phyloP scores from a whole-genome alignment of 129 eudicot genomes.

The Lactuca sativa region DNA sequence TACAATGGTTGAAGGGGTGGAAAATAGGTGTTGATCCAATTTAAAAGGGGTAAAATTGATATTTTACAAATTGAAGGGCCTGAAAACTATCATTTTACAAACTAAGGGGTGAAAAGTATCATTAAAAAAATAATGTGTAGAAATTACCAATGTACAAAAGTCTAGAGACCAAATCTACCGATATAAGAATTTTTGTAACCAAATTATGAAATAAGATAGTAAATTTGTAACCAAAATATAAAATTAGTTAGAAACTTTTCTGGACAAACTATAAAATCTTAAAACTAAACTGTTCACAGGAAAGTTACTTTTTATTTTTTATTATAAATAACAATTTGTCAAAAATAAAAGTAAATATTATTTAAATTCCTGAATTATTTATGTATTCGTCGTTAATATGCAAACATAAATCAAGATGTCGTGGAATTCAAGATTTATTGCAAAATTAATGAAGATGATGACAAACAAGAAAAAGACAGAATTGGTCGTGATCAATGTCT shows the following conservation, averaged over 20 bases:
- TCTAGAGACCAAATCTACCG: background rate
- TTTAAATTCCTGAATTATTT: no score
- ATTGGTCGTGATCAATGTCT: constrained; percentile 41
- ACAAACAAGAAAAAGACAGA: constrained; percentile 32
- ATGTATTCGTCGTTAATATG: background rate
- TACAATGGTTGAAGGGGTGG: background rate
- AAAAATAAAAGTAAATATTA: no score
- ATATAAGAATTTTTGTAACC: background rate
- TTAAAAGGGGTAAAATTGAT: no score
- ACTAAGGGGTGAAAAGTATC: background rate
- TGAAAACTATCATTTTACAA: no score
- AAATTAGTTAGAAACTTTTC: no score
- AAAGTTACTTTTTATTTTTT: background rate
- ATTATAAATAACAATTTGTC: background rate
- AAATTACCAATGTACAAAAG: background rate
- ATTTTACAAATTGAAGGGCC: no score
- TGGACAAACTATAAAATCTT: background rate
- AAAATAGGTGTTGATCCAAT: background rate
- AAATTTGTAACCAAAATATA: background rate
- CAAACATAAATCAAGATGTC: constrained; percentile 12
- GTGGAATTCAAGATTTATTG: constrained; percentile 16
- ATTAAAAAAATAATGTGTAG: background rate
- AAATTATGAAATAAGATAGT: background rate
- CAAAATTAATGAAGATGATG: background rate
- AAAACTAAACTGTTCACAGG: background rate